These are phyloP conservation scores for Vachellia pachyceras DNA, from an alignment of 306 rosid genomes.

Conservation along the genomic window DNA sequence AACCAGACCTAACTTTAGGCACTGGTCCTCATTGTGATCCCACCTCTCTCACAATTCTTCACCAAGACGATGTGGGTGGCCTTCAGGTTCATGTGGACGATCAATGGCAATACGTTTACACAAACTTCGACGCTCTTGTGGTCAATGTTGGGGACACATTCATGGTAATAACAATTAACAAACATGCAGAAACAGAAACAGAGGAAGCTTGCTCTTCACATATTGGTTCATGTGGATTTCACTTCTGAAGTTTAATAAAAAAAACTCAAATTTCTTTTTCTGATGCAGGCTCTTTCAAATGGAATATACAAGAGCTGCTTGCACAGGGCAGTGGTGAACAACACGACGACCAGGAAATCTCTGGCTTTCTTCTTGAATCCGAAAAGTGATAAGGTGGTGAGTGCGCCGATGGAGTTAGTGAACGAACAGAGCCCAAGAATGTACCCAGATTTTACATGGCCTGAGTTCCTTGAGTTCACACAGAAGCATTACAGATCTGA, in stretches of 20 bases:
- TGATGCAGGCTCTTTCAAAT: slow-evolving; percentile 78
- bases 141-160: slow-evolving; percentile 98
- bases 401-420: slow-evolving; percentile 79
- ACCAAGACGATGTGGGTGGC: slow-evolving; percentile 92
- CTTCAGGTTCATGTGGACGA: slow-evolving; percentile 86
- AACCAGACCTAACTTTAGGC: slow-evolving; percentile 84
- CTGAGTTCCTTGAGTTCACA: slow-evolving; percentile 81
- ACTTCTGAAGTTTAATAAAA: not conserved
- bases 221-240: not conserved
- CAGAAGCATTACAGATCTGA: slow-evolving; percentile 93
- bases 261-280: no score
- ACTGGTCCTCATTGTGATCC: slow-evolving; percentile 99
- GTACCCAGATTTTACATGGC: slow-evolving; percentile 98
- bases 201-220: not conserved
- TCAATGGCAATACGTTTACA: slow-evolving; percentile 76
- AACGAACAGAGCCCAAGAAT: slow-evolving; percentile 56
- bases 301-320: slow-evolving; percentile 94
- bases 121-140: slow-evolving; percentile 85
- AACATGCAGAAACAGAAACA: not conserved
- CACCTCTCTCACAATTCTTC: slow-evolving; percentile 91
- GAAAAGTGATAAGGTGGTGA: slow-evolving; percentile 74
- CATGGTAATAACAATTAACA: slow-evolving; percentile 57
- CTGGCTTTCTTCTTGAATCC: slow-evolving; percentile 96
- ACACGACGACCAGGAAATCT: slow-evolving; percentile 73
- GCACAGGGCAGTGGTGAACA: slow-evolving; percentile 98